Base-by-base conservation (phyloP, 129 eudicot genomes). In the Apium graveolens region DNA sequence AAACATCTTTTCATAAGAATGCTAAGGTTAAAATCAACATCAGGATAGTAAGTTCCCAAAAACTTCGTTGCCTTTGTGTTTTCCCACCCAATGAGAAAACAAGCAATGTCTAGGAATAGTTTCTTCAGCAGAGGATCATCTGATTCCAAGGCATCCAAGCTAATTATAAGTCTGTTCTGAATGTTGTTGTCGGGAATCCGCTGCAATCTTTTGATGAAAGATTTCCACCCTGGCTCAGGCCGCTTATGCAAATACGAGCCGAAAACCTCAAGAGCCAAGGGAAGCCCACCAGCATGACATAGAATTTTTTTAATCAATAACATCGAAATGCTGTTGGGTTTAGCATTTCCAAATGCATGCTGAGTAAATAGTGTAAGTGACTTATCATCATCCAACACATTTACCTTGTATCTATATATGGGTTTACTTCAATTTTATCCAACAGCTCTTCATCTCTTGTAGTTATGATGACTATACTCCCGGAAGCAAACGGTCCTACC, bases 261-360 rank as follows among this genome's bases (percentile, higher is more conserved):
- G 27, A 82, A 53, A 5, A 78, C 78, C 66, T 78, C 74, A 34
- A 82, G 85, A 71, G 85, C 81, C 32, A 78, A 77, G 1, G 81
- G 84, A 69, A 81, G 81, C 20, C 81, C 84, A 16, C 43, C 34
- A 24, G 44, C 70, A 55, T 24, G 29, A 11, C 16, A 3, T 11
- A 44, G 3, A 11, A 44, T 11, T 11, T 44, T 3, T 44, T 44
- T 11, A 12, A 4, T 11, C 16, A 44, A 44, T 1, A 1, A 3
- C 16, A 44, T 42, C 2, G 12, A 12, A 11, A 2, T 42, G 16
- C 4, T 44, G 48, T 11, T 44, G 7, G 45, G 48, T 44, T 44
- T 44, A 44, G 12, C 45, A 43, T 43, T 43, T 10, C 45, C 13
- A 10, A 11, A 43, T 43, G 45, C 45, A 51, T 51, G 62, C 4